Base-by-base conservation (phyloP, 805 yeast genomes). In the Candida alai region DNA sequence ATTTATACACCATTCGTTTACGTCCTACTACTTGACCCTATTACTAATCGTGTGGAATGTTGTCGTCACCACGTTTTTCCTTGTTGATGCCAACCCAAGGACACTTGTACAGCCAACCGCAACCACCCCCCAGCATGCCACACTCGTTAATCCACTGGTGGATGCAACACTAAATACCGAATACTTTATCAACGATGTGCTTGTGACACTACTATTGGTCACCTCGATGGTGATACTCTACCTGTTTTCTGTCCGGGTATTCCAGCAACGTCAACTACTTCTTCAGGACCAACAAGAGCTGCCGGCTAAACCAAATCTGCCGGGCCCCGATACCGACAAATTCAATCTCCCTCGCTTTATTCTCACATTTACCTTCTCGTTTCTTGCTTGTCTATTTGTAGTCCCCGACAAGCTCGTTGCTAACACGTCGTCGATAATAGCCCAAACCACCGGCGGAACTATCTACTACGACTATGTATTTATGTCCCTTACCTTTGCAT, bases 401-500 rank as follows among this genome's bases (percentile, higher is more conserved):
- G 27, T 32, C 15, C 56, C 54, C 8, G 35, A 35, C 5, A 24
- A 32, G 4, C 36, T 49, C 6, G 34, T 51, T 24, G 40, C 50
- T 28, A 54, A 49, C 20, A 49, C 61, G 8, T 40, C 59, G 10
- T 37, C 51, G 15, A 40, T 42, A 3, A 16, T 52, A 6, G 34
- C 42, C 30, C 17, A 19, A 19, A 29, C 32, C n/a, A 29, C 22
- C 15, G 10, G 24, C 20, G 25, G 17, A 7, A 23, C 19, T 11
- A 12, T 61, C n/a, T 49, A 44, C 9, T 50, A 47, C 10, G 65
- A 60, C 35, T 60, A 60, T 32, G 18, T 58, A 16, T 42, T 42
- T 27, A 35, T 47, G 28, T 36, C 60, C 9, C 18, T 49, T 8
- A 19, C 43, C 16, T 12, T 39, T 1, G 24, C 48, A 11, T 56